Percentiles rank a stretch among this genome's conserved stretches.
These are phyloP conservation scores for Salix purpurea DNA, from an alignment of 345 rosid genomes.

Conservation along the genomic window DNA sequence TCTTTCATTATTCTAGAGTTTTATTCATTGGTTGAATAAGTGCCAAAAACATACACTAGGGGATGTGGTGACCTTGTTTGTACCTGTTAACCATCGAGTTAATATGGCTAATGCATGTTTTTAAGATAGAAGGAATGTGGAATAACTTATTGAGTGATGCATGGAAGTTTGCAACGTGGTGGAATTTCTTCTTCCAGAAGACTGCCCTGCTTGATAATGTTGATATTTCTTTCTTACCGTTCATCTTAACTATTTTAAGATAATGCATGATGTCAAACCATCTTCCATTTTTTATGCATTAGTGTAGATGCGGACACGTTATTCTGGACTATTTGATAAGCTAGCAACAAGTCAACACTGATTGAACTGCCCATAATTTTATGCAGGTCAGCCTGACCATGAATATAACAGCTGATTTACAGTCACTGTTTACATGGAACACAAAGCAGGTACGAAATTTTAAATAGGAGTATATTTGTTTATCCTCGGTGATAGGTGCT, in stretches of 20 bases:
- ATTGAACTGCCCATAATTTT: not conserved
- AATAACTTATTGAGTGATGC: not conserved
- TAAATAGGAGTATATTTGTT: not conserved
- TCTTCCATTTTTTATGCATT: not conserved
- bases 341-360: not conserved
- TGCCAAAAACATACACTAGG: not conserved
- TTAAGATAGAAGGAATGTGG: not conserved
- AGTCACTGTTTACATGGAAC: slow-evolving; percentile 93
- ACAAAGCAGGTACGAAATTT: slow-evolving; percentile 74
- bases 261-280: not conserved
- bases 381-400: slow-evolving; percentile 81
- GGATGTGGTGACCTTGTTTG: not conserved
- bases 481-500: not conserved
- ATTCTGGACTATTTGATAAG: not conserved
- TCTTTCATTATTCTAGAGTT: not conserved
- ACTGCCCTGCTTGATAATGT: not conserved
- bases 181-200: not conserved
- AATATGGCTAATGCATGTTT: not conserved
- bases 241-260: not conserved
- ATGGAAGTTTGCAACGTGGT: not conserved
- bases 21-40: not conserved
- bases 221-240: not conserved
- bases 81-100: not conserved
- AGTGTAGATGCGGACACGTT: too few relatives aligned
- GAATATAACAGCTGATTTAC: slow-evolving; percentile 82